phyloP scores from a whole-genome alignment of 768 basidiomycete genomes.

The Leucocoprinus sp. region DNA sequence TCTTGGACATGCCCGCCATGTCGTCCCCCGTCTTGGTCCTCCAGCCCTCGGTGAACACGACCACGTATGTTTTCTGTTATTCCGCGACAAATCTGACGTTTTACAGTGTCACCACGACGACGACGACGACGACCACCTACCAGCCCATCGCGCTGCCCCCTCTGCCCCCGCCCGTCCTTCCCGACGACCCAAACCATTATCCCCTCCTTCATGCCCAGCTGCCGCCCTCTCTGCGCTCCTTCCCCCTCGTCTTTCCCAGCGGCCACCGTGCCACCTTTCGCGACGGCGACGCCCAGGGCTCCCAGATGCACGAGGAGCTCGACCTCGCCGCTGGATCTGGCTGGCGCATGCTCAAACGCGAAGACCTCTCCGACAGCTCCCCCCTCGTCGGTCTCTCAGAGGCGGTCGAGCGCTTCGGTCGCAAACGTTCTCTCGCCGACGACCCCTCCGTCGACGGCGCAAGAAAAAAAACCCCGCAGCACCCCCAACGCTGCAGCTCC shows the following conservation, averaged over 20 bases:
- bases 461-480: constrained; percentile 71
- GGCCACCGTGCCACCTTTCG: constrained; percentile 75
- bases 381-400: constrained; percentile 61
- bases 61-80: constrained; percentile 47
- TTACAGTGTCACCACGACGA: constrained; percentile 88
- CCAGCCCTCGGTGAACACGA: constrained; percentile 78
- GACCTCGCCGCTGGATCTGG: constrained; percentile 55
- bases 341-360: constrained; percentile 69
- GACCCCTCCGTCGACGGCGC: constrained; percentile 47
- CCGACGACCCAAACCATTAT: constrained; percentile 74
- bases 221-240: constrained; percentile 64
- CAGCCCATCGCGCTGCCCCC: constrained; percentile 79
- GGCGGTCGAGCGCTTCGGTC: constrained; percentile 81
- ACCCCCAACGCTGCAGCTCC: constrained; percentile 66
- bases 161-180: constrained; percentile 59
- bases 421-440: constrained; percentile 68
- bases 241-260: constrained; percentile 75
- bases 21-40: constrained; percentile 62
- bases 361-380: constrained; percentile 42
- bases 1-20: constrained; percentile 37
- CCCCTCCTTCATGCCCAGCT: constrained; percentile 69
- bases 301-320: constrained; percentile 67
- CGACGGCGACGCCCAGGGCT: constrained; percentile 55
- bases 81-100: constrained; percentile 18
- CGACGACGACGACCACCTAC: constrained; percentile 84